A percentile compares a stretch with the other conserved stretches of the same genome.
Evolutionary conservation across 805 yeast species (phyloP).

Genomic region (Dipodascus albidus): DNA sequence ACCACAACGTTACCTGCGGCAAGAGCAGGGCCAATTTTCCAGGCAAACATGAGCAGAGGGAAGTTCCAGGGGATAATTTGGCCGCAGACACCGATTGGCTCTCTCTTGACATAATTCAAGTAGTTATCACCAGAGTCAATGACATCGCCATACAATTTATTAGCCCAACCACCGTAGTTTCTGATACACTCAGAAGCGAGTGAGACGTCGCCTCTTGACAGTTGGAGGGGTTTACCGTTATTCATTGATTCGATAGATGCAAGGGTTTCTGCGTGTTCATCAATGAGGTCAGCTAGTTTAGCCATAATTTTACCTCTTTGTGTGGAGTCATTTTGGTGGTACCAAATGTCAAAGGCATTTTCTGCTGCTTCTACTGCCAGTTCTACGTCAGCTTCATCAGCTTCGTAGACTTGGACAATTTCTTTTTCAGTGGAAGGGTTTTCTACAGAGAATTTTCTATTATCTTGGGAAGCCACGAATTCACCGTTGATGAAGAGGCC

Average conservation of each 20-base stretch:
- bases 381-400: constrained; percentile 65
- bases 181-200: constrained; percentile 46
- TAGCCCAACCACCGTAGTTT: constrained; percentile 70
- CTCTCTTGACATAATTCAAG: constrained; percentile 59
- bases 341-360: constrained; percentile 66
- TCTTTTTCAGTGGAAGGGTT: constrained; percentile 36
- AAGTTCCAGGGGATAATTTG: constrained; percentile 68
- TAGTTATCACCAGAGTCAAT: constrained; percentile 51
- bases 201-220: constrained; percentile 38
- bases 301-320: constrained; percentile 51
- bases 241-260: constrained; percentile 82
- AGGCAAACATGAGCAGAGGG: constrained; percentile 60
- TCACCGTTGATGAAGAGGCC: constrained; percentile 83
- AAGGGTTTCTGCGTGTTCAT: constrained; percentile 56
- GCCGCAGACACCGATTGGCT: constrained; percentile 57
- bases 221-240: constrained; percentile 64
- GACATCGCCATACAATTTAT: constrained; percentile 50
- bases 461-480: constrained; percentile 48
- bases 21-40: constrained; percentile 78
- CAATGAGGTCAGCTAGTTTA: constrained; percentile 72
- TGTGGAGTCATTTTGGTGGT: constrained; percentile 41
- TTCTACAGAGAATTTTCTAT: constrained; percentile 49
- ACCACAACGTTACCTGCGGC: constrained; percentile 72
- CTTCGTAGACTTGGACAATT: constrained; percentile 58
- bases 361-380: constrained; percentile 76